phyloP scores from a whole-genome alignment of 2,329 filamentous ascomycete genomes.

The Fusarium camptoceras region DNA sequence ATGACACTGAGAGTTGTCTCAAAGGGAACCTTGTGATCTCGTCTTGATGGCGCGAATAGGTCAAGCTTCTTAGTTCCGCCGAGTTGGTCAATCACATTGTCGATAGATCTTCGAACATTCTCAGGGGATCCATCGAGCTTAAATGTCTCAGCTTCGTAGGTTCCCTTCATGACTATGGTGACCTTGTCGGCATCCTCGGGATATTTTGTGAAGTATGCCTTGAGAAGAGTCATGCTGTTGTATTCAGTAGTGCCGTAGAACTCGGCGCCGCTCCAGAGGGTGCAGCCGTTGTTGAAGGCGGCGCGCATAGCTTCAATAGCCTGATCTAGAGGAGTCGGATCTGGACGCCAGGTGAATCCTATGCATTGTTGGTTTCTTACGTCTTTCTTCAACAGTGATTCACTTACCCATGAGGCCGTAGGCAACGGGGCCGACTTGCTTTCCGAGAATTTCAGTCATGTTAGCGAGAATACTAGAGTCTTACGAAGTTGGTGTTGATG shows the following conservation, averaged over 20 bases:
- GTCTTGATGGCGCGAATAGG: conserved; percentile 68
- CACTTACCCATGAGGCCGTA: conserved; percentile 65
- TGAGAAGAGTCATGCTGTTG: conserved; percentile 70
- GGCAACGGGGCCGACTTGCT: conserved; percentile 62
- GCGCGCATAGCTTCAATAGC: conserved; percentile 67
- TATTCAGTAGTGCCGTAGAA: conserved; percentile 71
- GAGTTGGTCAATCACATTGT: conserved; percentile 64
- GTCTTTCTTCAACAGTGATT: not conserved
- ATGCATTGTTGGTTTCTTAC: not conserved
- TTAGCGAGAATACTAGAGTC: not conserved
- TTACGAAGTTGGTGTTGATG: not conserved
- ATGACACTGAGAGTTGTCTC: conserved; percentile 58
- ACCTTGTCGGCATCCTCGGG: conserved; percentile 73
- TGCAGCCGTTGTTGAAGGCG: conserved; percentile 59
- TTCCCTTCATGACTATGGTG: conserved; percentile 72
- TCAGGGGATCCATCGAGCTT: conserved; percentile 64
- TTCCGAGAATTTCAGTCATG: conserved; percentile 53
- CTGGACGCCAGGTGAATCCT: conserved; percentile 60
- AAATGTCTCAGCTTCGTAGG: conserved; percentile 52
- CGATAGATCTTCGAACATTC: conserved; percentile 67
- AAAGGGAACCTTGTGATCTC: conserved; percentile 63
- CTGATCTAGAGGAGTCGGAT: conserved; percentile 58
- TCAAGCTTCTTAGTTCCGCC: conserved; percentile 71
- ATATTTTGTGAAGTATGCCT: conserved; percentile 71
- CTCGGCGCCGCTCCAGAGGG: conserved; percentile 72